These are phyloP conservation scores for Rhizopogon vesiculosus DNA, from an alignment of 768 basidiomycete genomes.

Conservation along the genomic window DNA sequence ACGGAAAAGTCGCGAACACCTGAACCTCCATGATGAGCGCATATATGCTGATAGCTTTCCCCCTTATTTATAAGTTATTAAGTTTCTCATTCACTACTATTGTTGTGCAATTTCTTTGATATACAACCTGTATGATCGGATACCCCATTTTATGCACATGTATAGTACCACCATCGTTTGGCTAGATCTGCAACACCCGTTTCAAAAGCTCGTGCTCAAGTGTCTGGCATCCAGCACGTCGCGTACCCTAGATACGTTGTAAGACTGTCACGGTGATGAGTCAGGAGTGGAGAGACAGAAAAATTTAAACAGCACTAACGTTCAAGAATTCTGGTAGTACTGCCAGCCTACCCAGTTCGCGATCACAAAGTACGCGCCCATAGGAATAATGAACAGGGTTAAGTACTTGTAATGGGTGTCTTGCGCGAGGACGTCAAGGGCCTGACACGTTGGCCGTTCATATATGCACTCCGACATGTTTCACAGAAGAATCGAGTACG, in stretches of 20 bases:
- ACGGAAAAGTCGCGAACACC: slow-evolving; percentile 38
- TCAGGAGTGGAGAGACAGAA: neutral
- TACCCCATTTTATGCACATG: slow-evolving; percentile 2
- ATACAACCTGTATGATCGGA: neutral
- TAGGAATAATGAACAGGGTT: slow-evolving; percentile 70
- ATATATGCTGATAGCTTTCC: neutral
- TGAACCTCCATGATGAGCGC: slow-evolving; percentile 26
- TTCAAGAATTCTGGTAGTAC: slow-evolving; percentile 86
- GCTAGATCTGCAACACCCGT: slow-evolving; percentile 1
- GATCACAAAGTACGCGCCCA: slow-evolving; percentile 84
- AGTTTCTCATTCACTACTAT: neutral
- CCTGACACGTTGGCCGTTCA: slow-evolving; percentile 35
- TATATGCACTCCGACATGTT: neutral
- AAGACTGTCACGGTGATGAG: no score
- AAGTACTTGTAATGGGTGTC: slow-evolving; percentile 95
- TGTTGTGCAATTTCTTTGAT: slow-evolving; percentile 2
- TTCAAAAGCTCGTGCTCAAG: slow-evolving; percentile 2
- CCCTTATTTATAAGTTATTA: neutral
- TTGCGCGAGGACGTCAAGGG: slow-evolving; percentile 55
- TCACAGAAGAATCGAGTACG: slow-evolving; percentile 17
- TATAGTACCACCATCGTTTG: neutral
- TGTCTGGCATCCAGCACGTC: slow-evolving; percentile 11
- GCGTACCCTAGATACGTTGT: no score
- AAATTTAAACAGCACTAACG: neutral
- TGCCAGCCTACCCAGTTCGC: slow-evolving; percentile 99